Conservation (phyloP, 202 grass and related monocot species). For the Carex arenaria region DNA sequence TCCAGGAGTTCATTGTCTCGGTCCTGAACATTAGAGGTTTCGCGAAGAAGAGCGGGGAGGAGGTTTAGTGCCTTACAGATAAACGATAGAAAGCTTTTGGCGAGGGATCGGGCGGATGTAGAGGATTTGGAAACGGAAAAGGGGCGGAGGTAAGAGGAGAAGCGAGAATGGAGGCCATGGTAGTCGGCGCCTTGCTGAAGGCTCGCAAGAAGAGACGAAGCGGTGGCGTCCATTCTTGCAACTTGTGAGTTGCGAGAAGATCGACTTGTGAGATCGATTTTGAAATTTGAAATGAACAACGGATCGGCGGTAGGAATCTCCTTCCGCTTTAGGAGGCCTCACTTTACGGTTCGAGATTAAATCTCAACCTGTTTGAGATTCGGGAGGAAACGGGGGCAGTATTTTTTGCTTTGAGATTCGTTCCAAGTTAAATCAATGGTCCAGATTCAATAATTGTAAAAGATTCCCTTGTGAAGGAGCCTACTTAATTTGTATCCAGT, state of each 20-base stretch:
- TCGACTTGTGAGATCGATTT: background rate
- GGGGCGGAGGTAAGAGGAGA: constrained; percentile 62
- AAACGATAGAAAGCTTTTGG: constrained; percentile 70
- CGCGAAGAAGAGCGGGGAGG: constrained; percentile 48
- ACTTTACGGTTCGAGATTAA: too few relatives aligned
- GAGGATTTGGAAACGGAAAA: constrained; percentile 27
- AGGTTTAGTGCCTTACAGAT: constrained; percentile 53
- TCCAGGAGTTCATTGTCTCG: constrained; percentile 37
- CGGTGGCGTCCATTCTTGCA: constrained; percentile 56
- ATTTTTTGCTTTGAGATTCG: too few relatives aligned
- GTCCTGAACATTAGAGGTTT: constrained; percentile 16
- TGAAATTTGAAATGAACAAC: constrained; percentile 10
- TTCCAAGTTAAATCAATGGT: too few relatives aligned
- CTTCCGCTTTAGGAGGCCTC: background rate
- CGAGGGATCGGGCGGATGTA: constrained; percentile 41
- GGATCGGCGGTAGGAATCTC: background rate
- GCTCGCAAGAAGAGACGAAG: constrained; percentile 43
- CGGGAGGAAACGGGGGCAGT: too few relatives aligned
- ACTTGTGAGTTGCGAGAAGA: background rate
- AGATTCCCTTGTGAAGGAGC: too few relatives aligned
- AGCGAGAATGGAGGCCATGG: constrained; percentile 42
- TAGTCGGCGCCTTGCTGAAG: constrained; percentile 33
- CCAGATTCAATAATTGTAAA: too few relatives aligned
- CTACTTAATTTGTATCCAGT: background rate
- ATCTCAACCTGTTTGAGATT: too few relatives aligned